Evolutionary conservation across 2,329 filamentous ascomycete species (phyloP).

Genomic region (Sclerotinia borealis): DNA sequence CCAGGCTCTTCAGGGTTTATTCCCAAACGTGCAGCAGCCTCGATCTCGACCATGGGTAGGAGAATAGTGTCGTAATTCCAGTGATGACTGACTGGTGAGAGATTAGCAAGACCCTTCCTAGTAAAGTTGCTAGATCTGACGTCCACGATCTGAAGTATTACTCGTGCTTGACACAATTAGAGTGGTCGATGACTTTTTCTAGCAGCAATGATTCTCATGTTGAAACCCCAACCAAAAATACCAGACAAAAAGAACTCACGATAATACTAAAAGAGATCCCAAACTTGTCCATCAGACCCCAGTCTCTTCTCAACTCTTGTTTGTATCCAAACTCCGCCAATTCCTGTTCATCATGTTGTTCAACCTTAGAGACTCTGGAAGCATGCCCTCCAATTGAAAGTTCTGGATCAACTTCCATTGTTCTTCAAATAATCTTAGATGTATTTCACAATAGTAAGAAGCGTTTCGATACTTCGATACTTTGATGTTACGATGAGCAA

Average conservation of each 20-base stretch:
- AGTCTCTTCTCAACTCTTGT: constrained; percentile 52
- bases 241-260: constrained; percentile 33
- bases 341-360: constrained; percentile 41
- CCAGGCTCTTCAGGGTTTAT: constrained; percentile 37
- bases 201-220: not conserved
- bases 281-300: constrained; percentile 54
- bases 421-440: not conserved
- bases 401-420: constrained; percentile 3
- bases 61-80: constrained; percentile 52
- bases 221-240: not conserved
- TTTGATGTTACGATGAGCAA: not conserved
- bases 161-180: not conserved
- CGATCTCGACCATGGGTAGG: constrained; percentile 49
- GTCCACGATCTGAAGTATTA: not conserved
- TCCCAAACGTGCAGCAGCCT: constrained; percentile 43
- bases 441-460: not conserved
- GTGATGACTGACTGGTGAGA: constrained; percentile 50
- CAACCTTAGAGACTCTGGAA: constrained; percentile 12
- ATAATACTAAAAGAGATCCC: constrained; percentile 58
- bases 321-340: constrained; percentile 54
- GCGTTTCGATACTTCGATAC: not conserved
- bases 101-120: not conserved
- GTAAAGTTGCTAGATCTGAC: constrained; percentile 2
- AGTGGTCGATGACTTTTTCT: not conserved
- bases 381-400: constrained; percentile 14